Evolutionary conservation across 129 eudicot genomes (phyloP).

Genomic region (Centella asiatica): DNA sequence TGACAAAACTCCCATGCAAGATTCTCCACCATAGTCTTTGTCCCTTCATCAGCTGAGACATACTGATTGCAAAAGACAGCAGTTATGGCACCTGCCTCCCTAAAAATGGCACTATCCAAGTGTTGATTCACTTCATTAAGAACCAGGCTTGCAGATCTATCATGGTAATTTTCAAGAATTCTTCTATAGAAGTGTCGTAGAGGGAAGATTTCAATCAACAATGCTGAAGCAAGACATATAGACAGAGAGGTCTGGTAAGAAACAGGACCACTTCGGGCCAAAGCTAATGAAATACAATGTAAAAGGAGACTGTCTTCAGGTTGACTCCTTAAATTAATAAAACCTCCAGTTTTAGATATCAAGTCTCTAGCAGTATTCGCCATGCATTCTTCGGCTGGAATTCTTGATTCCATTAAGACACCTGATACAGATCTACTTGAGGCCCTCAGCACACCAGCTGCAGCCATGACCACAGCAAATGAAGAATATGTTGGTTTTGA

Average conservation of each 20-base stretch:
- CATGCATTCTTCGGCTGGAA: conserved; percentile 51
- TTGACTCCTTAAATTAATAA: conserved; percentile 14
- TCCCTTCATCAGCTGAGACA: conserved; percentile 47
- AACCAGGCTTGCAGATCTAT: conserved; percentile 11
- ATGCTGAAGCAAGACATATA: conserved; percentile 54
- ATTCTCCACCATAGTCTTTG: conserved; percentile 49
- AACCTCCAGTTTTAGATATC: conserved; percentile 26
- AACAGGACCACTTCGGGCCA: conserved; percentile 62
- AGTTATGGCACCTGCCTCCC: conserved; percentile 84
- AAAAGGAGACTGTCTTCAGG: conserved; percentile 29
- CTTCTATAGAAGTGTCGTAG: conserved; percentile 36
- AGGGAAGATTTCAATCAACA: conserved; percentile 73
- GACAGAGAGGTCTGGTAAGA: conserved; percentile 39
- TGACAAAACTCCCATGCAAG: conserved; percentile 72
- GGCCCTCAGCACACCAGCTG: conserved; percentile 82
- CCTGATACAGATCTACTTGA: conserved; percentile 49
- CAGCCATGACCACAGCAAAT: conserved; percentile 73
- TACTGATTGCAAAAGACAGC: conserved; percentile 73
- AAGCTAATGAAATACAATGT: conserved; percentile 67
- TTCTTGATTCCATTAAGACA: conserved; percentile 42
- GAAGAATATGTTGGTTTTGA: conserved; percentile 29
- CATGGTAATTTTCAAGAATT: conserved; percentile 29
- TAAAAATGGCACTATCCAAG: conserved; percentile 49
- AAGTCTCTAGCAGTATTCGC: conserved; percentile 42
- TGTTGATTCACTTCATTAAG: conserved; percentile 49